Evolutionary conservation across 2,329 filamentous ascomycete species (phyloP).

Genomic region (Cladosporium colombiae): DNA sequence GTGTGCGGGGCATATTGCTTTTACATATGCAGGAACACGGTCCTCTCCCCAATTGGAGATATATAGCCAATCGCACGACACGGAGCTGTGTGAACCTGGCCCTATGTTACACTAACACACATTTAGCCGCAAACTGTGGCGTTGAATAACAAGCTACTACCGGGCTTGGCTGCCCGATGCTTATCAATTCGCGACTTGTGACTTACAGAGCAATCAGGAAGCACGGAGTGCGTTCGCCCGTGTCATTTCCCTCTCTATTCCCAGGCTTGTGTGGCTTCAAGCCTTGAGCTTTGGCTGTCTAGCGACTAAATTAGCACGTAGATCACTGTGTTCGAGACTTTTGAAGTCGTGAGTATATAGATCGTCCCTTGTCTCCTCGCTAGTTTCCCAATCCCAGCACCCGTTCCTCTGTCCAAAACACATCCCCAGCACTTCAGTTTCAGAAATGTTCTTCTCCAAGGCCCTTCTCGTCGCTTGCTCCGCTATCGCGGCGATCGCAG

Average conservation of each 20-base stretch:
- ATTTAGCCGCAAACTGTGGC: conserved; percentile 17
- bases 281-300: background rate
- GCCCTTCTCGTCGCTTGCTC: conserved; percentile 18
- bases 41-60: background rate
- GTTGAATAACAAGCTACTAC: conserved; percentile 4
- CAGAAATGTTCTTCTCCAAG: conserved; percentile 18
- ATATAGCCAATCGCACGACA: background rate
- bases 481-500: conserved; percentile 16
- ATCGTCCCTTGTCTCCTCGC: background rate
- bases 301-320: background rate
- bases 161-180: background rate
- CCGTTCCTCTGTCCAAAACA: conserved; percentile 6
- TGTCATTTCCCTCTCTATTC: background rate
- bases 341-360: conserved; percentile 18
- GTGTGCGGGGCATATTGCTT: background rate
- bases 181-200: conserved; percentile 16
- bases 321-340: conserved; percentile 13
- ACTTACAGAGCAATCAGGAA: conserved; percentile 19
- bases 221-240: conserved; percentile 15
- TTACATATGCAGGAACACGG: conserved; percentile 13
- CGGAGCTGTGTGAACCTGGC: background rate
- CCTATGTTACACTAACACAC: background rate
- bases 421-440: conserved; percentile 2
- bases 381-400: conserved; percentile 4
- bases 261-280: conserved; percentile 11